phyloP scores from a whole-genome alignment of 2,329 filamentous ascomycete genomes.

The Nannizzia gypsea region DNA sequence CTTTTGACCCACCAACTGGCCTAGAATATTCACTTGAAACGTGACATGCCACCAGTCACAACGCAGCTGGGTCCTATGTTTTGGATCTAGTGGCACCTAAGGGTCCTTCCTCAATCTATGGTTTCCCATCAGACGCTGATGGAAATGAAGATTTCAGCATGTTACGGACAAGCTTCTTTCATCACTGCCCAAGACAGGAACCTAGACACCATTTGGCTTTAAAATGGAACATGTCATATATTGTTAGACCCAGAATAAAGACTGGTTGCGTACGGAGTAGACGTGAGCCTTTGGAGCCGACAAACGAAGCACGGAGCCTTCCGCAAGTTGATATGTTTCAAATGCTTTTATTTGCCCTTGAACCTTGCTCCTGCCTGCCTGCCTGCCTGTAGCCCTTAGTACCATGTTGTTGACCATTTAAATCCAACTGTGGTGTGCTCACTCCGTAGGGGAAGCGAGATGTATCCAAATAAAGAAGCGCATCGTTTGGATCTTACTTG shows the following conservation, averaged over 20 bases:
- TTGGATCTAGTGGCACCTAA: background rate
- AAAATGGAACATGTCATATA: conserved; percentile 1
- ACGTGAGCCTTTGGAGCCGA: background rate
- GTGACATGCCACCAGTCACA: background rate
- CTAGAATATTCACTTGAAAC: background rate
- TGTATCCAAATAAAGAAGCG: background rate
- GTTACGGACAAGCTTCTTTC: background rate
- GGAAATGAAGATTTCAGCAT: background rate
- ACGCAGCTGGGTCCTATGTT: background rate
- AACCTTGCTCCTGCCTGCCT: background rate
- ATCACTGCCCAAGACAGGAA: background rate
- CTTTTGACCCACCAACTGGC: background rate
- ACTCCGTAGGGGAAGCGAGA: background rate
- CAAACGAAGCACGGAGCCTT: background rate
- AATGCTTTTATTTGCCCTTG: background rate
- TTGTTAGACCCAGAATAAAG: background rate
- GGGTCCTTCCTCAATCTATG: background rate
- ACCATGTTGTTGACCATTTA: background rate
- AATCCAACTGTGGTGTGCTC: background rate
- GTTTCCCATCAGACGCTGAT: background rate
- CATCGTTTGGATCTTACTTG: background rate
- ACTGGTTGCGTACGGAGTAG: background rate
- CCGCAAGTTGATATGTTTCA: background rate
- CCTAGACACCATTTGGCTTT: background rate
- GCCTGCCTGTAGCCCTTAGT: background rate